These are phyloP conservation scores for Diphasiastrum complanatum DNA, from an alignment of 83 land plant genomes.

Conservation along the genomic window DNA sequence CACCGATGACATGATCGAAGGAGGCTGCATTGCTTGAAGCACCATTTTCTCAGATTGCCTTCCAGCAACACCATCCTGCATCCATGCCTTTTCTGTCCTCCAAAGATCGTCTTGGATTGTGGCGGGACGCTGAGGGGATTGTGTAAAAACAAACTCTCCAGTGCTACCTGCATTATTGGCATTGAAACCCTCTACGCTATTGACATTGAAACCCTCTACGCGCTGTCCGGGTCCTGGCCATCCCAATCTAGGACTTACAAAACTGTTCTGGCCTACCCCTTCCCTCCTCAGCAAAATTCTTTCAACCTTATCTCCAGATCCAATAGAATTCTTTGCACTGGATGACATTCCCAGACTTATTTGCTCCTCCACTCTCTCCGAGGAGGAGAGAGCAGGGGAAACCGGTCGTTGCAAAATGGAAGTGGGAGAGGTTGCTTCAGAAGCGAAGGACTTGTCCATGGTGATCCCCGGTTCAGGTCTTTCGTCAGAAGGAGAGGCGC, in stretches of 20 bases:
- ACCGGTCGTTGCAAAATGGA: slow-evolving; percentile 18
- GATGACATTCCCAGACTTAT: slow-evolving; percentile 11
- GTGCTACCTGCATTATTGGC: slow-evolving; percentile 12
- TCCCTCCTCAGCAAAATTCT: slow-evolving; percentile 22
- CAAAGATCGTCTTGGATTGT: slow-evolving; percentile 2
- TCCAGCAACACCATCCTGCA: slow-evolving; percentile 17
- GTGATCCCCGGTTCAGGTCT: slow-evolving; percentile 20
- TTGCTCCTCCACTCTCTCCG: slow-evolving; percentile 7
- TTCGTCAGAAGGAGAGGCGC: slow-evolving; percentile 3
- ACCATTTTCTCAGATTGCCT: slow-evolving; percentile 21
- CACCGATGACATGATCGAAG: slow-evolving; percentile 3
- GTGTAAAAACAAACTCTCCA: neutral
- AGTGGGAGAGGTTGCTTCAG: slow-evolving; percentile 27
- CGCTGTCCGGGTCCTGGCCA: slow-evolving; percentile 20
- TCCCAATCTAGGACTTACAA: slow-evolving; percentile 24
- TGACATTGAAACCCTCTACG: slow-evolving; percentile 25
- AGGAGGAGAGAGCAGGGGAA: slow-evolving; percentile 13
- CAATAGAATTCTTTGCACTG: slow-evolving; percentile 13
- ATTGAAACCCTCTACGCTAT: too few species aligned
- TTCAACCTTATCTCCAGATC: slow-evolving; percentile 18
- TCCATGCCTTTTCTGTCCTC: slow-evolving; percentile 18
- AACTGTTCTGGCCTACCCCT: slow-evolving; percentile 23
- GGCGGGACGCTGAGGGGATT: neutral
- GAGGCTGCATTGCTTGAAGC: slow-evolving; percentile 18
- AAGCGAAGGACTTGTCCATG: slow-evolving; percentile 18